These are phyloP conservation scores for Malassezia equina DNA, from an alignment of 1,284 basidiomycete genomes.

Conservation along the genomic window DNA sequence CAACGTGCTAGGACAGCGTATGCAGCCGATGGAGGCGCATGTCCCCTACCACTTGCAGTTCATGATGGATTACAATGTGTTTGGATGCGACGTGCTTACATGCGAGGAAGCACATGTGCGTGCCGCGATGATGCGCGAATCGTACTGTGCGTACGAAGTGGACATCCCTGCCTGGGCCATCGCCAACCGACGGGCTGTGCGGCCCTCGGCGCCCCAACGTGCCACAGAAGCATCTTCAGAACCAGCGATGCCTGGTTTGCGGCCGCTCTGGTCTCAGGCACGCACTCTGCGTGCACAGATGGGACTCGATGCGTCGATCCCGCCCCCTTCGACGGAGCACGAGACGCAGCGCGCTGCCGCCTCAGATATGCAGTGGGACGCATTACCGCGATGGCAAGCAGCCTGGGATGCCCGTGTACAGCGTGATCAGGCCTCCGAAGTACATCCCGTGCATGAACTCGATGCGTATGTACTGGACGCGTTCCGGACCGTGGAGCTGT, in stretches of 20 bases:
- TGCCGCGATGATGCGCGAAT: conserved; percentile 49
- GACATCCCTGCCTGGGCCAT: conserved; percentile 74
- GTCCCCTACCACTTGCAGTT: conserved; percentile 81
- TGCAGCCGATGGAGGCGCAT: conserved; percentile 64
- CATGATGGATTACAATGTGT: conserved; percentile 87
- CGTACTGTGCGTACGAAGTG: conserved; percentile 69
- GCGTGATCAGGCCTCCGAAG: background rate
- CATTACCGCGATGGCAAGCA: background rate
- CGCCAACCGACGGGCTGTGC: conserved; percentile 64
- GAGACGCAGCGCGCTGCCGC: background rate
- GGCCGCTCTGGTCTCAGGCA: conserved; percentile 92
- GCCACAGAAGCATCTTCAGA: background rate
- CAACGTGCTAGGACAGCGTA: conserved; percentile 56
- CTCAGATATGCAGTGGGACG: conserved; percentile 6
- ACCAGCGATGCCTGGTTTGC: conserved; percentile 74
- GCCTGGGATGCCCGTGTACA: conserved; percentile 3
- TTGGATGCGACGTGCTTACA: conserved; percentile 84
- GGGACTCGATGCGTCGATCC: background rate
- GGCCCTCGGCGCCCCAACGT: conserved; percentile 53
- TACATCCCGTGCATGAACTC: conserved; percentile 34
- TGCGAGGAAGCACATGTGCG: conserved; percentile 53
- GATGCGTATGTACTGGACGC: conserved; percentile 69
- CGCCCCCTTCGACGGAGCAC: background rate
- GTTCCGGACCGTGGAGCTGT: conserved; percentile 62
- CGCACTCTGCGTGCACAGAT: conserved; percentile 24